phyloP scores from a whole-genome alignment of 2,329 filamentous ascomycete genomes.

The Colletotrichum orbiculare region DNA sequence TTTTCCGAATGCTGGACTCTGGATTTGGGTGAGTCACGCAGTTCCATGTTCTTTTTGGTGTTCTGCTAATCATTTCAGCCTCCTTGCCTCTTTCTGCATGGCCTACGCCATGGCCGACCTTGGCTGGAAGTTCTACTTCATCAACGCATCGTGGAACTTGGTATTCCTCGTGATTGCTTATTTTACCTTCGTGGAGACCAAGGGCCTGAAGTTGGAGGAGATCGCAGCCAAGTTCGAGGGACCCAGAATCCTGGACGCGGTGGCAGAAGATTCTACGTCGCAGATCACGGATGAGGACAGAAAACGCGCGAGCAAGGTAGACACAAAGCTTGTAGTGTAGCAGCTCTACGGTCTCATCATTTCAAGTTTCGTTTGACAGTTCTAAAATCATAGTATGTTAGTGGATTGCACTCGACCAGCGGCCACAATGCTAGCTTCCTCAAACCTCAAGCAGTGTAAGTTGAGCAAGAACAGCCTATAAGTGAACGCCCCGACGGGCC shows the following conservation, averaged over 20 bases:
- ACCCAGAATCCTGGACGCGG: conserved; percentile 1
- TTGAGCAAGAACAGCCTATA: too few species aligned
- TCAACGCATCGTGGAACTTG: conserved; percentile 45
- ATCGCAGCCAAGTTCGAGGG: conserved; percentile 43
- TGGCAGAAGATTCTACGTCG: not conserved
- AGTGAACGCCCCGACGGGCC: too few species aligned
- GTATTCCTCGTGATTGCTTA: conserved; percentile 41
- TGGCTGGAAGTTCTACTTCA: conserved; percentile 47
- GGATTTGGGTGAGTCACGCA: conserved; percentile 42
- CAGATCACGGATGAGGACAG: not conserved
- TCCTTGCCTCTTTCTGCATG: conserved; percentile 43
- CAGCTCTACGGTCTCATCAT: too few species aligned
- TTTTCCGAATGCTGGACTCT: conserved; percentile 44
- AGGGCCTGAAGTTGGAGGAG: conserved; percentile 43
- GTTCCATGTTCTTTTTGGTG: too few species aligned
- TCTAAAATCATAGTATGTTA: too few species aligned
- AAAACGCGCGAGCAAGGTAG: not conserved
- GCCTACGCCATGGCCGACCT: conserved; percentile 44
- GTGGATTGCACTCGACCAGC: too few species aligned
- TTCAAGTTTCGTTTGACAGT: too few species aligned
- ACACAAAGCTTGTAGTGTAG: not conserved
- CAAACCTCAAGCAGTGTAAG: too few species aligned
- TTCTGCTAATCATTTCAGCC: conserved; percentile 30
- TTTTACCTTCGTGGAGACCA: conserved; percentile 45
- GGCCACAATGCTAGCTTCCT: too few species aligned